Conservation (phyloP, 805 yeast species). For the Cephaloascus fragrans region DNA sequence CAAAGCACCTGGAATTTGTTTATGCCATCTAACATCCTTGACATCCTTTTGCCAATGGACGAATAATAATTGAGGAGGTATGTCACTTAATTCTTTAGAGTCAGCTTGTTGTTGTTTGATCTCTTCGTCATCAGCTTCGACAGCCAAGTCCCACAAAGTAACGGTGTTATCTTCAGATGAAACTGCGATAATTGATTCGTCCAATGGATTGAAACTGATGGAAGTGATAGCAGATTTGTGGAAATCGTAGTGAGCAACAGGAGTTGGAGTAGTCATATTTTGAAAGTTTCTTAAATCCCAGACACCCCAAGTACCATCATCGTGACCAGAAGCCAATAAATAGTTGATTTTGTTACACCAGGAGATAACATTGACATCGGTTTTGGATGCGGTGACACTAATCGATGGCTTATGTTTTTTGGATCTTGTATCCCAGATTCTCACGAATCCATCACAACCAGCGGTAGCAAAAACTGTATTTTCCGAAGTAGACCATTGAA, state of each 20-base stretch:
- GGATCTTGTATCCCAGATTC: constrained; percentile 96
- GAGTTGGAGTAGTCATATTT: constrained; percentile 48
- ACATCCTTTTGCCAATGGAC: constrained; percentile 98
- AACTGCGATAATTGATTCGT: constrained; percentile 92
- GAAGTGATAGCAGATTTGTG: constrained; percentile 91
- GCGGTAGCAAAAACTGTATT: constrained; percentile 92
- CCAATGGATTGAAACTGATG: constrained; percentile 88
- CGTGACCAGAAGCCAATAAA: constrained; percentile 90
- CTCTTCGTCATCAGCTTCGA: constrained; percentile 98
- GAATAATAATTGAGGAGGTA: constrained; percentile 91
- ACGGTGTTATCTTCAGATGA: constrained; percentile 96
- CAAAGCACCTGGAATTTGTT: constrained; percentile 91
- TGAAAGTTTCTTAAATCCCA: constrained; percentile 91
- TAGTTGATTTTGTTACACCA: constrained; percentile 89
- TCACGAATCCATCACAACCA: constrained; percentile 82
- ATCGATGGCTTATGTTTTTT: constrained; percentile 88
- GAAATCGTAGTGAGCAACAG: constrained; percentile 93
- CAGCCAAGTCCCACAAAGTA: constrained; percentile 95
- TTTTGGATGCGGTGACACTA: constrained; percentile 65
- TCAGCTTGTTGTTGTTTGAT: constrained; percentile 77
- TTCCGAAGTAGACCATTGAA: constrained; percentile 93
- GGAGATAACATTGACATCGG: constrained; percentile 90
- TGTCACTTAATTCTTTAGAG: constrained; percentile 70
- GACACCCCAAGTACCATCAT: constrained; percentile 94
- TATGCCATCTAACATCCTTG: constrained; percentile 97